Evolutionary conservation across 441 rosid species (phyloP).

Genomic region (Pelargonium australe): DNA sequence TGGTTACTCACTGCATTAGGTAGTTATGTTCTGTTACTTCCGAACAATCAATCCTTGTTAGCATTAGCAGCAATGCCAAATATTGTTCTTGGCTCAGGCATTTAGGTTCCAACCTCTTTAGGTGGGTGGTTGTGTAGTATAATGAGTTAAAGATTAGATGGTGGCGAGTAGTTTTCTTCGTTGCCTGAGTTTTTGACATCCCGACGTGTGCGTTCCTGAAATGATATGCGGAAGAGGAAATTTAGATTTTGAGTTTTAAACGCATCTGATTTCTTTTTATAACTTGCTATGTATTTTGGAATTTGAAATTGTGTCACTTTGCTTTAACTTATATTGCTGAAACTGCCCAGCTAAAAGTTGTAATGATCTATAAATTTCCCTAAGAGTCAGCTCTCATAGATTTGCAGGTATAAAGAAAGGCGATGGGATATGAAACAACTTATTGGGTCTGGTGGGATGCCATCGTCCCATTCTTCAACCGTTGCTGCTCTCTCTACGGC

Average conservation of each 20-base stretch:
- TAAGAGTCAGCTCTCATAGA: constrained; percentile 38
- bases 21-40: not conserved
- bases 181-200: too few species aligned
- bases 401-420: constrained; percentile 55
- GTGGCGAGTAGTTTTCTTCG: not conserved
- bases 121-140: not conserved
- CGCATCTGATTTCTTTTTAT: not conserved
- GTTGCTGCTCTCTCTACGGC: constrained; percentile 55
- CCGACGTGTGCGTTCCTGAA: too few species aligned
- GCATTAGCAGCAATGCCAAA: not conserved
- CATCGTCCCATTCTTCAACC: constrained; percentile 66
- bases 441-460: constrained; percentile 69
- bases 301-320: not conserved
- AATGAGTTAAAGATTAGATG: not conserved
- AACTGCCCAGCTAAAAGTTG: not conserved
- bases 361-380: constrained; percentile 17
- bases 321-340: not conserved
- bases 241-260: constrained; percentile 8
- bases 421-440: constrained; percentile 54
- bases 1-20: not conserved
- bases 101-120: not conserved
- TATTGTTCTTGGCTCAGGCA: not conserved
- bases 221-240: not conserved
- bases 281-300: not conserved
- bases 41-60: not conserved